These are phyloP conservation scores for Boletus patriciae DNA, from an alignment of 768 basidiomycete genomes.

Conservation along the genomic window DNA sequence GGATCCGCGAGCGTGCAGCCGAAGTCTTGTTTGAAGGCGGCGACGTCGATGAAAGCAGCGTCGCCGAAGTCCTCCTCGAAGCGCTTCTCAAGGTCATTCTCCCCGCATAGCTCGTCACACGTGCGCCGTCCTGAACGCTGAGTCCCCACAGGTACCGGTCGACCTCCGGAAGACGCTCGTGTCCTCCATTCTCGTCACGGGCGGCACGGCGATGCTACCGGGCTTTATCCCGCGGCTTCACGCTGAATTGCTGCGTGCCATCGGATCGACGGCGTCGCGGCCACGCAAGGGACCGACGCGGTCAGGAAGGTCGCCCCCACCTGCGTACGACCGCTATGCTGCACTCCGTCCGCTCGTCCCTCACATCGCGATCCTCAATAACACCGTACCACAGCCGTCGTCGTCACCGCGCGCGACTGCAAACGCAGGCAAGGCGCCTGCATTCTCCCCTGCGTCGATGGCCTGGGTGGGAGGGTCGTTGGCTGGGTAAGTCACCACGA, in stretches of 20 bases:
- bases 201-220: conserved; percentile 89
- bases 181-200: conserved; percentile 80
- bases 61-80: conserved; percentile 80
- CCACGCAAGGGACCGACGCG: conserved; percentile 37
- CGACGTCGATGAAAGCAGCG: conserved; percentile 82
- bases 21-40: conserved; percentile 90
- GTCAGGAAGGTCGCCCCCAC: conserved; percentile 41
- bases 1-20: conserved; percentile 89
- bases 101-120: background rate
- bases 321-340: conserved; percentile 72
- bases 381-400: conserved; percentile 60
- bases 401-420: conserved; percentile 51
- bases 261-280: conserved; percentile 42
- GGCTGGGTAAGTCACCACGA: conserved; percentile 64
- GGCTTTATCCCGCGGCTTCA: conserved; percentile 92
- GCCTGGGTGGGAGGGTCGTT: conserved; percentile 94
- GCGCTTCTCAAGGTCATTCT: conserved; percentile 66
- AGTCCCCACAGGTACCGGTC: conserved; percentile 66
- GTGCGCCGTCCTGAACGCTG: background rate
- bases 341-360: conserved; percentile 67
- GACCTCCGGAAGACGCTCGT: conserved; percentile 86
- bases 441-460: conserved; percentile 77
- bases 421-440: conserved; percentile 82
- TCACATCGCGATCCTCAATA: conserved; percentile 82
- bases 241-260: conserved; percentile 64